These are phyloP conservation scores for Bothriochloa decipiens DNA, from an alignment of 176 grass and related monocot species.

Conservation along the genomic window DNA sequence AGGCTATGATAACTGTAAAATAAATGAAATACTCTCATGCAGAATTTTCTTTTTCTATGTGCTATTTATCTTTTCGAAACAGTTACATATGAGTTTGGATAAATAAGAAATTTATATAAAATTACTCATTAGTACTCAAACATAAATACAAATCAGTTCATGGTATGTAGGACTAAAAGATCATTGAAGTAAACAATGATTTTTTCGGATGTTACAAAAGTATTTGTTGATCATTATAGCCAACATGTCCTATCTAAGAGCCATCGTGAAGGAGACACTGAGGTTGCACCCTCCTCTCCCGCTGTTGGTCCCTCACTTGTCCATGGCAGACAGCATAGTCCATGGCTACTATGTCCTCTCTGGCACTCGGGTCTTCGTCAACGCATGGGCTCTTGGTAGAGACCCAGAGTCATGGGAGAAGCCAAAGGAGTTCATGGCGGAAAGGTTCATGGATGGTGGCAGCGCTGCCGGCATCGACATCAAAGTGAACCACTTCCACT, in stretches of 20 bases:
- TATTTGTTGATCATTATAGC: too few relatives aligned
- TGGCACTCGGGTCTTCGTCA: slow-evolving; percentile 40
- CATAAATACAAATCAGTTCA: too few relatives aligned
- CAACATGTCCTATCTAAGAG: slow-evolving; percentile 29
- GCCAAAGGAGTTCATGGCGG: slow-evolving; percentile 8
- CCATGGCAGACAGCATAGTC: slow-evolving; percentile 34
- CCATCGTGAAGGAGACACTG: slow-evolving; percentile 52
- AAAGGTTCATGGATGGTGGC: slow-evolving; percentile 36
- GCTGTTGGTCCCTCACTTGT: slow-evolving; percentile 33
- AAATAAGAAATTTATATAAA: too few relatives aligned
- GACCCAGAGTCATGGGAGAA: background rate
- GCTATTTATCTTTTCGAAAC: too few relatives aligned
- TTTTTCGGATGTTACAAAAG: too few relatives aligned
- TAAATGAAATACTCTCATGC: too few relatives aligned
- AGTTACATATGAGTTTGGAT: too few relatives aligned
- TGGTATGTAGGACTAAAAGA: too few relatives aligned
- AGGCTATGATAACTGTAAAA: too few relatives aligned
- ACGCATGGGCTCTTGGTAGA: slow-evolving; percentile 32
- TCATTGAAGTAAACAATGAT: too few relatives aligned
- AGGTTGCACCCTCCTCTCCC: slow-evolving; percentile 47
- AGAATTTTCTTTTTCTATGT: too few relatives aligned
- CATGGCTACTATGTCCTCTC: slow-evolving; percentile 39
- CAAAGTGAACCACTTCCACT: slow-evolving; percentile 14
- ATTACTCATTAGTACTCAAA: too few relatives aligned
- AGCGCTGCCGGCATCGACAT: background rate